Percentiles rank a stretch among this genome's conserved stretches.
Conservation (phyloP, 306 rosid genomes). For the Cucurbita pepo region DNA sequence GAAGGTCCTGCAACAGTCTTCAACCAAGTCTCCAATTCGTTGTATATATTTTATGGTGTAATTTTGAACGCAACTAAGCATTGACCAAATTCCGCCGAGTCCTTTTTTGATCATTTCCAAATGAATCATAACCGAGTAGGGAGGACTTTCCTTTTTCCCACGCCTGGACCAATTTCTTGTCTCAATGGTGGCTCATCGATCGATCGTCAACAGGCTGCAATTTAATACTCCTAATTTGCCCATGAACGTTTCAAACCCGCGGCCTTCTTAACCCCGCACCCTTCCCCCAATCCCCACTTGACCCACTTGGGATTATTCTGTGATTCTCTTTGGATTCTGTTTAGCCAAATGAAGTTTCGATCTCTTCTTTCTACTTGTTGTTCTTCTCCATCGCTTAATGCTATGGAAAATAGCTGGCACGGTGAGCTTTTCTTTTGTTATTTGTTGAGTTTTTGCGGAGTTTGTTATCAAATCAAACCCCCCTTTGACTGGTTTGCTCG, state of each 20-base stretch:
- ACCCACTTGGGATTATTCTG: not conserved
- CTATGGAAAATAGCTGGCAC: not conserved
- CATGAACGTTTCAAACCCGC: not conserved
- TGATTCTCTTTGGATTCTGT: not conserved
- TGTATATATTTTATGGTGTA: not conserved
- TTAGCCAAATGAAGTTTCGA: not conserved
- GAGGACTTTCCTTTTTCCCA: not conserved
- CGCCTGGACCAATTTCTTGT: not conserved
- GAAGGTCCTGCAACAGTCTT: no score
- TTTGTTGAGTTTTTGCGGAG: not conserved
- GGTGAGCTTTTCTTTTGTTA: not conserved
- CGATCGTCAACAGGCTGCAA: not conserved
- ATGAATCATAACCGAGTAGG: not conserved
- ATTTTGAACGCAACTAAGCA: not conserved
- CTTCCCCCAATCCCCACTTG: not conserved
- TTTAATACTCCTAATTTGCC: not conserved
- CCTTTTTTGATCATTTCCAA: not conserved
- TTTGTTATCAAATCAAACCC: not conserved
- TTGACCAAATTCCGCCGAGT: not conserved
- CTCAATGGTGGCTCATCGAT: not conserved
- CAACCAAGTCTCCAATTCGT: no score
- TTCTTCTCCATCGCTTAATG: not conserved
- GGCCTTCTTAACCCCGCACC: not conserved
- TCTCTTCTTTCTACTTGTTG: not conserved
- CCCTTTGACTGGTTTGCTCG: not conserved